phyloP scores from a whole-genome alignment of 2,329 filamentous ascomycete genomes.

The Botrytis fragariae region DNA sequence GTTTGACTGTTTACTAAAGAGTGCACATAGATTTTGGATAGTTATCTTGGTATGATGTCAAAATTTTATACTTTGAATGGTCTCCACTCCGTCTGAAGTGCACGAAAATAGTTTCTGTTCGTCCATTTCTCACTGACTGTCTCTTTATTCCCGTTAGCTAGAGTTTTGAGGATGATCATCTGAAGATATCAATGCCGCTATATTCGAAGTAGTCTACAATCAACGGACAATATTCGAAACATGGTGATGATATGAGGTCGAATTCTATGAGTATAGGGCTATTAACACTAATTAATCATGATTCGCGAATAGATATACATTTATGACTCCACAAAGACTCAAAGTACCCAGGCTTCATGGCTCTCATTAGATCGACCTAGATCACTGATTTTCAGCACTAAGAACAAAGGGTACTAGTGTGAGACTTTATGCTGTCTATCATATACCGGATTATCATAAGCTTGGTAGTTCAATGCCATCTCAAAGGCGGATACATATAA shows the following conservation, averaged over 20 bases:
- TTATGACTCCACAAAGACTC: background rate
- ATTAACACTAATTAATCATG: background rate
- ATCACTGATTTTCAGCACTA: background rate
- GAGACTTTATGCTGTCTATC: background rate
- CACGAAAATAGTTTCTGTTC: background rate
- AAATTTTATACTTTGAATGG: background rate
- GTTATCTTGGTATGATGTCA: background rate
- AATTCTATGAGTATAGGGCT: background rate
- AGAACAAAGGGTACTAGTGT: background rate
- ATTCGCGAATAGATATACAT: background rate
- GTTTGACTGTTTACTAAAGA: background rate
- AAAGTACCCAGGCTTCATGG: background rate
- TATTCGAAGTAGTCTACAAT: background rate
- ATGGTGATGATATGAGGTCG: background rate
- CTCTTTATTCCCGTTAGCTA: background rate
- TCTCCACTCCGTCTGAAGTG: background rate
- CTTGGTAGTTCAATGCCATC: background rate
- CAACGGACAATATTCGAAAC: background rate
- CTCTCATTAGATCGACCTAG: background rate
- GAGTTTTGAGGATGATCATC: background rate
- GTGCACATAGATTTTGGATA: background rate
- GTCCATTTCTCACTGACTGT: background rate
- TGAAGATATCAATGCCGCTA: background rate
- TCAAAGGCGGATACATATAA: background rate
- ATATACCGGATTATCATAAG: background rate